phyloP scores from a whole-genome alignment of 352 stramenopile genomes.

The Pythium sukuiense region DNA sequence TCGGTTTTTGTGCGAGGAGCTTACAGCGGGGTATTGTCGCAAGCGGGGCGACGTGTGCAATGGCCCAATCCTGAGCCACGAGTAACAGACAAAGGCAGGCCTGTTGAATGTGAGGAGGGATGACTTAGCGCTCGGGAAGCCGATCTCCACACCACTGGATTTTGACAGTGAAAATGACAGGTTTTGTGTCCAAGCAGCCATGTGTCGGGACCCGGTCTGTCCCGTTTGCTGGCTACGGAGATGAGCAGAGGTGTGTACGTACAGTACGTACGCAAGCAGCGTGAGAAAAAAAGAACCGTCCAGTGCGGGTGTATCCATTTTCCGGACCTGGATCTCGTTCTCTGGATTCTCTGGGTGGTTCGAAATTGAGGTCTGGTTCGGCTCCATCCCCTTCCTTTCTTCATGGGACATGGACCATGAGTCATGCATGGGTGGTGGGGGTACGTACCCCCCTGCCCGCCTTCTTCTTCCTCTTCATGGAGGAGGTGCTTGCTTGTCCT shows the following conservation, averaged over 20 bases:
- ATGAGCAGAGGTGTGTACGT: conserved; percentile 16
- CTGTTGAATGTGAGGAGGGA: not conserved
- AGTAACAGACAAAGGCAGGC: conserved; percentile 1
- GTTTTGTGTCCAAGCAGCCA: conserved; percentile 17
- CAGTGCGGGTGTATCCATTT: conserved; percentile 2
- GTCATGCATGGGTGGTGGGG: not conserved
- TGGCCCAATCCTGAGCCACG: not conserved
- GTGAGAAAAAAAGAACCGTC: conserved; percentile 13
- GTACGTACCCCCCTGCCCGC: not conserved
- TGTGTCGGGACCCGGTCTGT: conserved; percentile 4
- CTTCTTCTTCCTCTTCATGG: too few species aligned
- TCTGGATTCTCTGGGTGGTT: conserved; percentile 16
- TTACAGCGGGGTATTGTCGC: conserved; percentile 1
- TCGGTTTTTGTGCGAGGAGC: not conserved
- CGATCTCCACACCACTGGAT: conserved; percentile 1
- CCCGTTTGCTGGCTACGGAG: conserved; percentile 23
- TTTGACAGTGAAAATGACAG: not conserved
- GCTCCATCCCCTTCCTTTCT: conserved; percentile 1
- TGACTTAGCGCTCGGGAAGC: not conserved
- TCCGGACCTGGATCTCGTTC: not conserved
- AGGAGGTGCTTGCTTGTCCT: not conserved
- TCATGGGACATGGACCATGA: conserved; percentile 7
- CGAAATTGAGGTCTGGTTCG: conserved; percentile 14
- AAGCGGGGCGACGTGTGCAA: conserved; percentile 10
- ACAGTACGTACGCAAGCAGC: not conserved